Percentiles rank a stretch among this genome's conserved stretches.
These are phyloP conservation scores for Pelargonium fulgidum DNA, from an alignment of 441 rosid genomes.

Conservation along the genomic window DNA sequence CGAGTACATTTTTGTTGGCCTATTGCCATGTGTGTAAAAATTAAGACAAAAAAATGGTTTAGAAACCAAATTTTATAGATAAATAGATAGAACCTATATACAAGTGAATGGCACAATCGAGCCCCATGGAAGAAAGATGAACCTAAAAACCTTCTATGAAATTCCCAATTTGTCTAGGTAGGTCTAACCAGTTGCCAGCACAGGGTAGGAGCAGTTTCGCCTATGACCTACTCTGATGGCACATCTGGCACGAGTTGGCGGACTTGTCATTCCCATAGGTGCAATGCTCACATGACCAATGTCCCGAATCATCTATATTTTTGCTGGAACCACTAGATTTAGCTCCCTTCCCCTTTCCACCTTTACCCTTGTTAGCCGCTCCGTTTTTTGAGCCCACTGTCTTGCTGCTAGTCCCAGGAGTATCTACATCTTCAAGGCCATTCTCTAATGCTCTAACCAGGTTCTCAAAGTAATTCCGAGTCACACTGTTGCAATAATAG, in stretches of 20 bases:
- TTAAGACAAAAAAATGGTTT: too few species aligned
- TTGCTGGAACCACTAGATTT: conserved; percentile 29
- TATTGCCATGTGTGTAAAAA: too few species aligned
- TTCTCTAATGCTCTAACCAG: conserved; percentile 87
- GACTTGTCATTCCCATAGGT: neutral
- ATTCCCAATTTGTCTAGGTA: too few species aligned
- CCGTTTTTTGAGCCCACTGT: conserved; percentile 39
- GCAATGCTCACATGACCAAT: neutral
- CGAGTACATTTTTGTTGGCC: too few species aligned
- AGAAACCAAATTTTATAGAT: too few species aligned
- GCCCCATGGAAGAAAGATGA: too few species aligned
- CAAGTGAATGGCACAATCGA: too few species aligned
- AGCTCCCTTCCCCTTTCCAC: conserved; percentile 48
- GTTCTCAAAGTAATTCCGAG: conserved; percentile 83
- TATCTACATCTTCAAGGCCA: conserved; percentile 74
- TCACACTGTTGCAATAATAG: conserved; percentile 48
- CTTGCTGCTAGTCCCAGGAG: conserved; percentile 49
- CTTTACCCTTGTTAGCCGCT: conserved; percentile 40
- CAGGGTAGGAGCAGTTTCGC: too few species aligned
- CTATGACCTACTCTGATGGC: neutral
- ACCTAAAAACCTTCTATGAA: too few species aligned
- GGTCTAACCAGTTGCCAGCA: too few species aligned
- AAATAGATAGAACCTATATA: too few species aligned
- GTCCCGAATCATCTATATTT: conserved; percentile 28
- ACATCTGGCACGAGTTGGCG: neutral